Evolutionary conservation across 1,284 basidiomycete genomes (phyloP).

Genomic region (Tilletiaria anomala): DNA sequence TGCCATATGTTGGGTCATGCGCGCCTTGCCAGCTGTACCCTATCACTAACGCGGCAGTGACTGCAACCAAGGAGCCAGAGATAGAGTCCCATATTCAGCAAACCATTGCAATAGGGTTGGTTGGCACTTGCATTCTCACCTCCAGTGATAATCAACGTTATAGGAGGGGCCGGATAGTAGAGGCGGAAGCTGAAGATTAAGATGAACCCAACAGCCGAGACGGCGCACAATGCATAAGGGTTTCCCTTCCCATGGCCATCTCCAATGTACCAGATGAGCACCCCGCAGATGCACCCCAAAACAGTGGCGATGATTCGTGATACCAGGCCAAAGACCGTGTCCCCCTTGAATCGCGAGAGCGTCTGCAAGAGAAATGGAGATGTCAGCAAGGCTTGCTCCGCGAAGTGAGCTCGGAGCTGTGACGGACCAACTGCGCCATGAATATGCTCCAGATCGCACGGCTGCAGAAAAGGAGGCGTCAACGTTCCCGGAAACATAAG

Average conservation of each 20-base stretch:
- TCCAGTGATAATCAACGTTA: conserved; percentile 60
- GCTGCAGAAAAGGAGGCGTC: too few relatives aligned
- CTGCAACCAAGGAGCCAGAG: too few relatives aligned
- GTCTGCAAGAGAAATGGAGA: too few relatives aligned
- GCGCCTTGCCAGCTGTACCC: conserved; percentile 28
- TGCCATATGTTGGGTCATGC: conserved; percentile 19
- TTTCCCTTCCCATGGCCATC: conserved; percentile 45
- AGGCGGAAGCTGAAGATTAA: conserved; percentile 47
- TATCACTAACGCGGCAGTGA: conserved; percentile 47
- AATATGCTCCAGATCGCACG: too few relatives aligned
- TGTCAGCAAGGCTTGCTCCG: too few relatives aligned
- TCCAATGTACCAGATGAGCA: conserved; percentile 54
- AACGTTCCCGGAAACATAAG: too few relatives aligned
- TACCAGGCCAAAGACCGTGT: conserved; percentile 27
- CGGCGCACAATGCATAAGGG: conserved; percentile 58
- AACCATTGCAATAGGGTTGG: too few relatives aligned
- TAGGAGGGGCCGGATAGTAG: conserved; percentile 59
- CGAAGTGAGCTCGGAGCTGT: too few relatives aligned
- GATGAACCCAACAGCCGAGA: conserved; percentile 57
- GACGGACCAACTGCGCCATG: too few relatives aligned
- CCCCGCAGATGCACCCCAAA: conserved; percentile 49
- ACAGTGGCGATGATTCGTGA: conserved; percentile 21
- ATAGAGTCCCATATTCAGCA: too few relatives aligned
- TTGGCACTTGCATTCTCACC: too few relatives aligned
- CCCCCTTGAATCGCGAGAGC: conserved; percentile 25